Base-by-base conservation (phyloP, 2,329 filamentous ascomycete species). In the Neopestalotiopsis sp. region DNA sequence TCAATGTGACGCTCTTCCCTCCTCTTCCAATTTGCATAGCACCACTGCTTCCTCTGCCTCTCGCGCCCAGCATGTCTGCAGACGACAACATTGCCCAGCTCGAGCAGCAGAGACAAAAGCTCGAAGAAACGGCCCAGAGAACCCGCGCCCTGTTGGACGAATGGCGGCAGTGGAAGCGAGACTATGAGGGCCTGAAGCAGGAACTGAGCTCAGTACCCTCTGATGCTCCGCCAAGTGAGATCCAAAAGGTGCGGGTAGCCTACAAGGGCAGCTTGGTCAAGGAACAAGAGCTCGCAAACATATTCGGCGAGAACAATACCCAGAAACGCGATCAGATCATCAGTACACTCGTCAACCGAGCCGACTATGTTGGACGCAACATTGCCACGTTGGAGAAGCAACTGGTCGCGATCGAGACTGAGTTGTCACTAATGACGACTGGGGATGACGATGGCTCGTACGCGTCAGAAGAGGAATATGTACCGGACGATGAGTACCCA, bases 291-390 rank as follows among this genome's bases (percentile, higher is more conserved):
- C 78, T 90, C 17, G 79, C 83, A 73, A 89, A 82, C 74, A 89
- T 77, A 71, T 85, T 82, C 78, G 85, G 79, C 57, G 79, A 78
- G 61, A 71, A 79, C 20, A 81, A 81, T 64, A 76, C 81, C 58
- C 88, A 90, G 74, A 85, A 84, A 59, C 83, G 85, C 69, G 82
- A 86, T 65, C 91, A 95, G 76, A 88, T 96, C 69, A 78, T 91
- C 70, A 88, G 88, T 74, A 81, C 93, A 30, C 86, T 97, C 59
- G 87, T 88, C 28, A 90, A 93, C 69, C 89, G 96, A 57, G 89
- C 97, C 77, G 95, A 98, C 79, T 98, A 98, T 79, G 94, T 98
- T 67, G 89, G 90, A 76, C 90, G 92, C 77, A 98, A 97, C 80
- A 88, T 95, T 67, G 82, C 86, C 63, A 92, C 90, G 0, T 83